Percentiles rank a stretch among this genome's conserved stretches.
Conservation (phyloP, 352 stramenopile species). For the Phytopythium chamaehyphon region DNA sequence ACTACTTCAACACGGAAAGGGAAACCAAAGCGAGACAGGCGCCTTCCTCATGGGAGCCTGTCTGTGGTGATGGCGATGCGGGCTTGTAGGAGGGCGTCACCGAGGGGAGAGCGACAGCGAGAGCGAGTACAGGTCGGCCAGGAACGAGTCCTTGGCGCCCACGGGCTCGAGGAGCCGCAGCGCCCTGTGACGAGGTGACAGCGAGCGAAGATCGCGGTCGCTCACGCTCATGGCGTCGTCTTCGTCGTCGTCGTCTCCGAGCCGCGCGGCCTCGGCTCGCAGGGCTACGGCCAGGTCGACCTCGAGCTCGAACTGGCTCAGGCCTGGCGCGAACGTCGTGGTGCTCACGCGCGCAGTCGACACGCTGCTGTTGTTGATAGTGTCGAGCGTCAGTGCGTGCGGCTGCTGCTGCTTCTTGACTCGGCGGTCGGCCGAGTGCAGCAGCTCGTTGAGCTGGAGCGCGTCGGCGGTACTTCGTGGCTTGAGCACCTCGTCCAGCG, state of each 20-base stretch:
- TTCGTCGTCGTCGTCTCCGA: slow-evolving; percentile 19
- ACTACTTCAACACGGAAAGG: neutral
- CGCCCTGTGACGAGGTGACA: slow-evolving; percentile 13
- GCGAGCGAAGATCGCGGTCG: slow-evolving; percentile 21
- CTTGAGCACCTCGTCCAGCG: slow-evolving; percentile 1
- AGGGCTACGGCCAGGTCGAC: slow-evolving; percentile 9
- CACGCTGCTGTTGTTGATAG: slow-evolving; percentile 4
- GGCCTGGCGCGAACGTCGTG: slow-evolving; percentile 9
- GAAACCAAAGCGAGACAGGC: neutral
- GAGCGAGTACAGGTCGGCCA: slow-evolving; percentile 39
- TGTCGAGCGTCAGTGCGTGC: slow-evolving; percentile 2
- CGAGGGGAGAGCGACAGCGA: slow-evolving; percentile 21
- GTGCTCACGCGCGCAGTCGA: slow-evolving; percentile 3
- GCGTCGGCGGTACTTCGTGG: neutral
- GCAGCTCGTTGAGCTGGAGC: neutral
- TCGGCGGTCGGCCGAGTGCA: neutral
- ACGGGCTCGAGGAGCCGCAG: slow-evolving; percentile 4
- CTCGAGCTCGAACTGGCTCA: slow-evolving; percentile 37
- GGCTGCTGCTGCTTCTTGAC: neutral
- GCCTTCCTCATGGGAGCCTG: slow-evolving; percentile 2
- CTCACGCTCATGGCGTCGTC: slow-evolving; percentile 8
- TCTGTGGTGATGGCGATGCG: neutral
- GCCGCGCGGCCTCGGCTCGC: neutral
- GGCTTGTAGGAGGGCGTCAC: neutral
- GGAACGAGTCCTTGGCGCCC: slow-evolving; percentile 32